These are phyloP conservation scores for Neofusicoccum kwambonambiense DNA, from an alignment of 2,329 filamentous ascomycete species.

Conservation along the genomic window DNA sequence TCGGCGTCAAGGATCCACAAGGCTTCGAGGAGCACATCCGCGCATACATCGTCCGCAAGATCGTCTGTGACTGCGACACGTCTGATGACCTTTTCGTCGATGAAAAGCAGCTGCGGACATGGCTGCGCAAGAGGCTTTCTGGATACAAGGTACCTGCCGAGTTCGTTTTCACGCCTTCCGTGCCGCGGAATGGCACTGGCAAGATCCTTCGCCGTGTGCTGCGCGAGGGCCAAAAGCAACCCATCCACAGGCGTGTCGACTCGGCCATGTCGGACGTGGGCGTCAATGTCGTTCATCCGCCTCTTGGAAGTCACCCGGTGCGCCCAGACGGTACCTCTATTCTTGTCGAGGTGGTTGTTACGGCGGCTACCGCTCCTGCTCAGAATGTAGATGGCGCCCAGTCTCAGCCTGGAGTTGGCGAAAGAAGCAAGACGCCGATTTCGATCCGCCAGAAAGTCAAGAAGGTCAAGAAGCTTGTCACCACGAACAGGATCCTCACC, in stretches of 20 bases:
- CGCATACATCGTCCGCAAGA: slow-evolving; percentile 34
- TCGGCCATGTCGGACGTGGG: background rate
- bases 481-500: background rate
- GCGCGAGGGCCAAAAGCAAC: background rate
- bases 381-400: background rate
- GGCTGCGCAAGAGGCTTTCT: slow-evolving; percentile 7
- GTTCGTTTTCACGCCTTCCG: background rate
- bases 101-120: background rate
- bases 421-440: background rate
- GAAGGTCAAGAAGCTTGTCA: background rate
- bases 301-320: background rate
- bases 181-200: slow-evolving; percentile 15
- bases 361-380: background rate
- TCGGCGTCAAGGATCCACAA: slow-evolving; percentile 31
- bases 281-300: background rate
- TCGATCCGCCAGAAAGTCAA: background rate
- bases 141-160: slow-evolving; percentile 17
- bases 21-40: slow-evolving; percentile 31
- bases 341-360: background rate
- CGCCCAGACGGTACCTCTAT: background rate
- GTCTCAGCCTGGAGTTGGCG: background rate
- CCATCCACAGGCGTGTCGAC: background rate
- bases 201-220: slow-evolving; percentile 16
- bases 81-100: background rate
- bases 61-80: slow-evolving; percentile 12